phyloP scores from a whole-genome alignment of 2,329 filamentous ascomycete genomes.

The Waltergamsia citrina region DNA sequence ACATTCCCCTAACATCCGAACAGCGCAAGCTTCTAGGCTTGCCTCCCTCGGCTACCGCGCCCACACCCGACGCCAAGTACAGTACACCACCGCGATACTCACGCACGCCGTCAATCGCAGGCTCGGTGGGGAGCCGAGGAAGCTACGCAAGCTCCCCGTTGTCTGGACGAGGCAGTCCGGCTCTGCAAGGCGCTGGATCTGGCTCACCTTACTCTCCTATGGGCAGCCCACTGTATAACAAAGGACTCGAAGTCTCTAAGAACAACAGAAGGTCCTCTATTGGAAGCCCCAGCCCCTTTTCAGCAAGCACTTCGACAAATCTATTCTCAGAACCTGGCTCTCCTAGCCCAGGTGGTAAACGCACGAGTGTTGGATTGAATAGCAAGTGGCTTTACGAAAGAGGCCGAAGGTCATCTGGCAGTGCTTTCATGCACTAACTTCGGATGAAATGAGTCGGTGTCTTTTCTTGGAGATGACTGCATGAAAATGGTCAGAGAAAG shows the following conservation, averaged over 20 bases:
- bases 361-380: constrained; percentile 69
- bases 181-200: constrained; percentile 21
- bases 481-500: neutral
- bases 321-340: constrained; percentile 52
- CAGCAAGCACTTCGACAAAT: constrained; percentile 35
- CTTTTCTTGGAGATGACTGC: neutral
- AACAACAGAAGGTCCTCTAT: constrained; percentile 52
- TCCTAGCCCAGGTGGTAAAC: constrained; percentile 61
- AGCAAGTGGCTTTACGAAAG: constrained; percentile 95
- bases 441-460: neutral
- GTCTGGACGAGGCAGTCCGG: constrained; percentile 44
- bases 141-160: constrained; percentile 50
- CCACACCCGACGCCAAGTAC: constrained; percentile 60
- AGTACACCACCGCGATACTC: constrained; percentile 83
- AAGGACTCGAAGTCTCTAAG: constrained; percentile 33
- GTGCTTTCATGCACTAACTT: constrained; percentile 14
- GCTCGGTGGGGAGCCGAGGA: constrained; percentile 51
- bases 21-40: constrained; percentile 82
- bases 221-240: constrained; percentile 55
- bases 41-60: constrained; percentile 50
- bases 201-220: constrained; percentile 36
- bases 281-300: constrained; percentile 45
- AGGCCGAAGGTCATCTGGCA: constrained; percentile 48
- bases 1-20: constrained; percentile 70
- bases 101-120: constrained; percentile 57